Percentiles rank a stretch among this genome's conserved stretches.
Conservation (phyloP, 371 early-diverging fungal genomes). For the Conidiobolus incongruus region DNA sequence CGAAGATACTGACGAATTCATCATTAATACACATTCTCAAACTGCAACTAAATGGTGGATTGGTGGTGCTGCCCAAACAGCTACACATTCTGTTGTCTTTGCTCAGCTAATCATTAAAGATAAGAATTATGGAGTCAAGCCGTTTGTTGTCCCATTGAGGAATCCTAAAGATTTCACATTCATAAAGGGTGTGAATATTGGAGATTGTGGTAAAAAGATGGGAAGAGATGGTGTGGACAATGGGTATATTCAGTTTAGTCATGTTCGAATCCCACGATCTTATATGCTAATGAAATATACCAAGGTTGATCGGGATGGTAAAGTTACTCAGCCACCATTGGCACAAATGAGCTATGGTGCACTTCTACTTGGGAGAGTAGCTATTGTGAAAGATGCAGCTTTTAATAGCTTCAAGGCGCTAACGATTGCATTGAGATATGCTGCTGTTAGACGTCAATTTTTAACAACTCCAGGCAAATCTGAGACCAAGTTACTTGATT, state of each 20-base stretch:
- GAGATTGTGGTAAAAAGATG: constrained; percentile 78
- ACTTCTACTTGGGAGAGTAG: constrained; percentile 66
- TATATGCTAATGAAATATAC: constrained; percentile 64
- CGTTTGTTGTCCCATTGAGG: constrained; percentile 76
- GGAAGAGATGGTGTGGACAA: constrained; percentile 68
- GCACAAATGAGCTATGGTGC: constrained; percentile 56
- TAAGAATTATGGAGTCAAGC: constrained; percentile 59
- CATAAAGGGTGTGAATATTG: constrained; percentile 63
- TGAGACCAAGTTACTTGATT: constrained; percentile 31
- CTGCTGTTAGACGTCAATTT: constrained; percentile 55
- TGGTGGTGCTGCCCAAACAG: constrained; percentile 41
- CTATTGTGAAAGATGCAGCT: constrained; percentile 26
- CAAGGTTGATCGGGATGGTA: constrained; percentile 43
- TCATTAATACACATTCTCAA: constrained; percentile 46
- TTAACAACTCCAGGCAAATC: no score
- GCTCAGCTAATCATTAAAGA: constrained; percentile 61
- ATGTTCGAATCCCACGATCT: constrained; percentile 51
- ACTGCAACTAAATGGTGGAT: constrained; percentile 70
- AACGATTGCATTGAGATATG: constrained; percentile 56
- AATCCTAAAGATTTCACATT: constrained; percentile 45
- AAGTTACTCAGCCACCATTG: constrained; percentile 46
- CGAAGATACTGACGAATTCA: constrained; percentile 40
- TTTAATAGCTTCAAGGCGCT: constrained; percentile 47
- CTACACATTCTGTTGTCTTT: constrained; percentile 71
- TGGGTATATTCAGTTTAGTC: constrained; percentile 58